phyloP scores from a whole-genome alignment of 1,139 yeast genomes.

The Tardiomyces digboiensis region DNA sequence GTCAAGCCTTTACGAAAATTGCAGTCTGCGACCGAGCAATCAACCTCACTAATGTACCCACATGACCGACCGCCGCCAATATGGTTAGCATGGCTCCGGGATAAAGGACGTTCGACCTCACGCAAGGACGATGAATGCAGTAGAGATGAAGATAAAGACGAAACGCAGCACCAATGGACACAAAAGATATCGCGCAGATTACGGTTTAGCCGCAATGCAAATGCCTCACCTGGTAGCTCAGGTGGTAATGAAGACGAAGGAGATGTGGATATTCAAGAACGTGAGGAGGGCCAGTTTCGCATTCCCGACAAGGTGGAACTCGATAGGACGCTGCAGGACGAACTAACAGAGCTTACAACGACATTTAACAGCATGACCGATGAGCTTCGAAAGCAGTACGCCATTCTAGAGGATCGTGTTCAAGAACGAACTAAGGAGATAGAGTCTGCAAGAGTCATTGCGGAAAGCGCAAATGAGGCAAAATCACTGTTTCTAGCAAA shows the following conservation, averaged over 20 bases:
- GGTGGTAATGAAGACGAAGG: not conserved
- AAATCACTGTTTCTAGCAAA: conserved; percentile 91
- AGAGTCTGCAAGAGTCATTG: conserved; percentile 37
- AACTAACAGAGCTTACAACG: conserved; percentile 78
- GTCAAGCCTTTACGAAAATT: conserved; percentile 76
- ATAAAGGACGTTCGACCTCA: not conserved
- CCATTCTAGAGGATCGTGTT: conserved; percentile 81
- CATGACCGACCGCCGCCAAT: not conserved
- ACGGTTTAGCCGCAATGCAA: not conserved
- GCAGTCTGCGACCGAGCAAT: conserved; percentile 73
- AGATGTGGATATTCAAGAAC: not conserved
- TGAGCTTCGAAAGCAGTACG: conserved; percentile 77
- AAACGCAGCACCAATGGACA: too few species aligned
- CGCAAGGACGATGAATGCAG: not conserved
- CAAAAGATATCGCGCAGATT: too few species aligned
- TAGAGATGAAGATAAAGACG: not conserved
- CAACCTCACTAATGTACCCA: not conserved
- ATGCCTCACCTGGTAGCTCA: not conserved
- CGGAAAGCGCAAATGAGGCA: conserved; percentile 76
- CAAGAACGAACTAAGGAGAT: conserved; percentile 76
- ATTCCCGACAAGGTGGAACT: conserved; percentile 24
- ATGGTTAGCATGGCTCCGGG: not conserved
- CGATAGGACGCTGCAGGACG: conserved; percentile 49
- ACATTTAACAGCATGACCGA: conserved; percentile 92
- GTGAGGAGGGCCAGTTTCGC: conserved; percentile 4